Percentiles rank a stretch among this genome's conserved stretches.
phyloP scores from a whole-genome alignment of 2,329 filamentous ascomycete species.

The Hypoxylon sp. region DNA sequence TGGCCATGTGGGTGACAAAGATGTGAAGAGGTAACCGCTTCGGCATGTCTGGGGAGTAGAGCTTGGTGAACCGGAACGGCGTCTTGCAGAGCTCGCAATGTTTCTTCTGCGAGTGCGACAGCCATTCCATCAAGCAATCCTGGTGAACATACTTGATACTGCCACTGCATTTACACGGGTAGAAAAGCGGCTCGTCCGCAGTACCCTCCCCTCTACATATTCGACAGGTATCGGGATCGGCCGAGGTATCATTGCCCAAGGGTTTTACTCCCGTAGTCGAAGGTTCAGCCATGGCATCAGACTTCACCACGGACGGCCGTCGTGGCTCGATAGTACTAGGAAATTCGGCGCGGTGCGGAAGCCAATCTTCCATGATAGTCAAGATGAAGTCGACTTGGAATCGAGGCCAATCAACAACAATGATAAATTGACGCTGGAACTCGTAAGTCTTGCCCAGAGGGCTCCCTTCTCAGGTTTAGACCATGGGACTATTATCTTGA shows the following conservation, averaged over 20 bases:
- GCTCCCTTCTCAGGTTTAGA: conserved; percentile 35
- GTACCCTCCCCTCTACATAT: conserved; percentile 95
- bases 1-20: conserved; percentile 82
- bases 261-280: conserved; percentile 17
- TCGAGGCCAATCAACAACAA: neutral
- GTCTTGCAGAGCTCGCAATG: conserved; percentile 99
- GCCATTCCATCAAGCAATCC: conserved; percentile 98
- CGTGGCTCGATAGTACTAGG: conserved; percentile 42
- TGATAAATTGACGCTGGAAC: neutral
- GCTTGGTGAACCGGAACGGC: conserved; percentile 96
- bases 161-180: conserved; percentile 98
- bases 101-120: conserved; percentile 98
- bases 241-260: conserved; percentile 30
- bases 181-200: conserved; percentile 88
- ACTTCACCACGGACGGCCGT: conserved; percentile 36
- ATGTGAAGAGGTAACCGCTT: conserved; percentile 82
- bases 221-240: conserved; percentile 82
- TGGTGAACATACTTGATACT: conserved; percentile 99
- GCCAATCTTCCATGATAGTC: conserved; percentile 35
- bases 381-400: neutral
- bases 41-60: conserved; percentile 96
- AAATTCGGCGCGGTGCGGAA: conserved; percentile 37
- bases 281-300: conserved; percentile 41
- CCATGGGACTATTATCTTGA: conserved; percentile 35
- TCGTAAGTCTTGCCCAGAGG: conserved; percentile 32